Conservation (phyloP, 1,284 basidiomycete genomes). For the Melampsora americana region DNA sequence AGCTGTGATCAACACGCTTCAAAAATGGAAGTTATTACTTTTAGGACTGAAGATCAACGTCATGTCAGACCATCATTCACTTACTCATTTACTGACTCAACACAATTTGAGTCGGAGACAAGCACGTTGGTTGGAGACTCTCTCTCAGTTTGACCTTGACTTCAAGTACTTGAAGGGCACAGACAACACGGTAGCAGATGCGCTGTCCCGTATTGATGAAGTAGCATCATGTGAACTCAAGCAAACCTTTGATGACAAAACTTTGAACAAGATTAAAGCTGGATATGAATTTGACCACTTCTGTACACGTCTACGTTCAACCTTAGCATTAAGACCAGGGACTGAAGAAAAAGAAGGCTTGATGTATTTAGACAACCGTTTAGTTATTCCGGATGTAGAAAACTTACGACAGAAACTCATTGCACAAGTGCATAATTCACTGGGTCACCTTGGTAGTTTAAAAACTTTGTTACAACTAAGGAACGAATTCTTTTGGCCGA, state of each 20-base stretch:
- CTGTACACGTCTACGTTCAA: neutral
- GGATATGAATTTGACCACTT: neutral
- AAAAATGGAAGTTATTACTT: constrained; percentile 1
- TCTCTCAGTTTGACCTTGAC: constrained; percentile 52
- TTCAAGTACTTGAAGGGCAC: constrained; percentile 55
- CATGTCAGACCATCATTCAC: constrained; percentile 47
- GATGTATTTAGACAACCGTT: constrained; percentile 51
- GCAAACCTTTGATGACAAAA: neutral
- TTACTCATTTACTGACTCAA: constrained; percentile 56
- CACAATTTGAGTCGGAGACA: constrained; percentile 54
- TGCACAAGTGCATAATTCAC: constrained; percentile 51
- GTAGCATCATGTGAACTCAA: neutral
- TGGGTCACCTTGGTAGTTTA: constrained; percentile 56
- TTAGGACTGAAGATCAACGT: neutral
- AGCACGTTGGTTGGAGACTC: constrained; percentile 55
- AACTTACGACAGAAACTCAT: constrained; percentile 49
- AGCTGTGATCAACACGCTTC: neutral
- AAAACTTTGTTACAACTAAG: constrained; percentile 54
- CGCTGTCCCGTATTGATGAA: constrained; percentile 50
- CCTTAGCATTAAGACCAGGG: neutral
- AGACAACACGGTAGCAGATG: constrained; percentile 55
- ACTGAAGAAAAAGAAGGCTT: constrained; percentile 47
- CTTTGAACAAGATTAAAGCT: neutral
- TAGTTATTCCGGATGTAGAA: constrained; percentile 52
- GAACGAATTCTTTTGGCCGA: constrained; percentile 56